A percentile compares a stretch with the other conserved stretches of the same genome.
Conservation (phyloP, 2,329 filamentous ascomycete genomes). For the Cordyceps fumosorosea region DNA sequence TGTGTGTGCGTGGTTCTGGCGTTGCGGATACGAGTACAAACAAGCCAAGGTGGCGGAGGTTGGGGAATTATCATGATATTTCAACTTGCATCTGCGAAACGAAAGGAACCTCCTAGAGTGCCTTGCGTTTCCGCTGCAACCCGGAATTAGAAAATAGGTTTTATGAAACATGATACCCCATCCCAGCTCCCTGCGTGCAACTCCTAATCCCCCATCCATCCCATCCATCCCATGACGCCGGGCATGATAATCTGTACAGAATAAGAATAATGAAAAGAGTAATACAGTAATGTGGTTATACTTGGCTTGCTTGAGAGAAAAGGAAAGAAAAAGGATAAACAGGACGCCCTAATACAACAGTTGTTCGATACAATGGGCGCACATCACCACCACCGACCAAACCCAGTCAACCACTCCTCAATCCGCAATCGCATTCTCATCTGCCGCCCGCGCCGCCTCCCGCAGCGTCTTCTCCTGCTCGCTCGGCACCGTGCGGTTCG, state of each 20-base stretch:
- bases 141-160: no score
- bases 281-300: background rate
- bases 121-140: no score
- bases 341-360: background rate
- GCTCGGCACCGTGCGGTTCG: slow-evolving; percentile 38
- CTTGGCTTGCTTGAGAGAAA: background rate
- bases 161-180: no score
- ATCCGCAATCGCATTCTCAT: slow-evolving; percentile 39
- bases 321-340: background rate
- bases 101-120: no score
- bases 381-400: background rate
- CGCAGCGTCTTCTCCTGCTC: slow-evolving; percentile 21
- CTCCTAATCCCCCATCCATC: background rate
- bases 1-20: no score
- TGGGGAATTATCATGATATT: no score
- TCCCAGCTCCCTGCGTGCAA: background rate
- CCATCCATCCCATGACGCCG: slow-evolving; percentile 7
- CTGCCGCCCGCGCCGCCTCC: slow-evolving; percentile 14
- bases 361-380: background rate
- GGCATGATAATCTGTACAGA: background rate
- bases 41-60: no score
- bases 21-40: no score
- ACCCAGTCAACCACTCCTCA: slow-evolving; percentile 16
- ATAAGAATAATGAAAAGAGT: background rate
- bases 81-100: no score